Evolutionary conservation across 306 rosid genomes (phyloP).

Genomic region (Arachis hypogaea): DNA sequence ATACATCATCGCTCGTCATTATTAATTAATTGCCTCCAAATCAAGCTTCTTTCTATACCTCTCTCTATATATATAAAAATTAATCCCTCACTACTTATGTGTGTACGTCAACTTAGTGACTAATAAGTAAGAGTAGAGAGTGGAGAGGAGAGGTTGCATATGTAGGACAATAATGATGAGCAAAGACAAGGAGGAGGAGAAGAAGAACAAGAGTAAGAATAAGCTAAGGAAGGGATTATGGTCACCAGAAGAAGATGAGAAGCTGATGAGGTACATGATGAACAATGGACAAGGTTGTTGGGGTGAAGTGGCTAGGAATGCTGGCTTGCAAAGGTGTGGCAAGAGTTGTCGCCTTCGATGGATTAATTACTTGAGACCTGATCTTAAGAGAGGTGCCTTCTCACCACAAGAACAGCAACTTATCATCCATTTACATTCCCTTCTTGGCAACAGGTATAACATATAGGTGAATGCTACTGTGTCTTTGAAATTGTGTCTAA

Average conservation of each 20-base stretch:
- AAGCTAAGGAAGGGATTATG: conserved; percentile 88
- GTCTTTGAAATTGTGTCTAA: no score
- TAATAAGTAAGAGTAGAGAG: no score
- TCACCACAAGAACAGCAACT: conserved; percentile 85
- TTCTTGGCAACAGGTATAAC: conserved; percentile 86
- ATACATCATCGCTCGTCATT: conserved; percentile 53
- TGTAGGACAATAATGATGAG: no score
- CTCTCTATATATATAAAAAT: conserved; percentile 40
- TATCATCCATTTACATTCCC: conserved; percentile 83
- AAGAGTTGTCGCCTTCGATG: conserved; percentile 91
- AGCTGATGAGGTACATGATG: conserved; percentile 73
- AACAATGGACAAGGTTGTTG: conserved; percentile 93
- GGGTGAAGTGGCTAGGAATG: conserved; percentile 91
- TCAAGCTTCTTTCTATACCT: conserved; percentile 58
- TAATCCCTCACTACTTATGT: conserved; percentile 44
- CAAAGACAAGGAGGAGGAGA: not conserved
- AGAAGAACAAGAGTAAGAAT: conserved; percentile 15
- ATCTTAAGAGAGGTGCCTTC: conserved; percentile 89
- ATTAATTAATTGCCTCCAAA: conserved; percentile 62
- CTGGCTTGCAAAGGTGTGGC: conserved; percentile 88
- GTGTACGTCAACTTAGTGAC: no score
- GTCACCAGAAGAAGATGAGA: conserved; percentile 97
- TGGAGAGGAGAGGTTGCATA: no score
- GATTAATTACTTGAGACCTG: conserved; percentile 95
- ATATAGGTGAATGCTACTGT: no score